Evolutionary conservation across 768 basidiomycete species (phyloP).

Genomic region (Serpula lacrymans): DNA sequence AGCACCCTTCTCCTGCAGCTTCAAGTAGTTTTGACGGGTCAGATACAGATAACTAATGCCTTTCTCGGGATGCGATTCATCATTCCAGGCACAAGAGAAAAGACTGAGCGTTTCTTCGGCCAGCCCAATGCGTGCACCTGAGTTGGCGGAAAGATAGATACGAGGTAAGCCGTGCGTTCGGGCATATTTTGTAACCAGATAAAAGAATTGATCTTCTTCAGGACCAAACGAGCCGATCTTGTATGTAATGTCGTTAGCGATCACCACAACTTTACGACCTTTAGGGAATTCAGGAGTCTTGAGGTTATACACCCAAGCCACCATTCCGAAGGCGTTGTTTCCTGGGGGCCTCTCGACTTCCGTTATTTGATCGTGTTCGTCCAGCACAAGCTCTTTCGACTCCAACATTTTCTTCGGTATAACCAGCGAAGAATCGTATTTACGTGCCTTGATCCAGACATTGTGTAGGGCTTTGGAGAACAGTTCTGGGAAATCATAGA

Average conservation of each 20-base stretch:
- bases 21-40: conserved; percentile 86
- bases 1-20: conserved; percentile 82
- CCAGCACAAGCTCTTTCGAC: conserved; percentile 87
- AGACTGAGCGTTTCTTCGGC: conserved; percentile 88
- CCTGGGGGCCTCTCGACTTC: conserved; percentile 93
- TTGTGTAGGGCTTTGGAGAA: conserved; percentile 97
- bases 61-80: conserved; percentile 80
- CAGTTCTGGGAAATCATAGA: conserved; percentile 98
- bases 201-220: conserved; percentile 94
- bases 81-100: conserved; percentile 92
- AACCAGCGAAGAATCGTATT: conserved; percentile 59
- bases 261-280: conserved; percentile 83
- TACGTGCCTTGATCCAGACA: conserved; percentile 77
- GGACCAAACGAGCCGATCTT: conserved; percentile 99
- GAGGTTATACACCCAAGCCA: conserved; percentile 94
- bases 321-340: conserved; percentile 96
- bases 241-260: conserved; percentile 98
- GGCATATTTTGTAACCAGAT: conserved; percentile 90
- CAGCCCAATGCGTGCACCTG: conserved; percentile 93
- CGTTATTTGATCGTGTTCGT: conserved; percentile 86
- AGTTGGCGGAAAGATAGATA: conserved; percentile 98
- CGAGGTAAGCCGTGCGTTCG: conserved; percentile 86
- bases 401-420: conserved; percentile 77
- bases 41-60: conserved; percentile 96
- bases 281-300: conserved; percentile 88